A percentile compares a stretch with the other conserved stretches of the same genome.
Evolutionary conservation across 1,284 basidiomycete genomes (phyloP).

Genomic region (Ustilago hordei): DNA sequence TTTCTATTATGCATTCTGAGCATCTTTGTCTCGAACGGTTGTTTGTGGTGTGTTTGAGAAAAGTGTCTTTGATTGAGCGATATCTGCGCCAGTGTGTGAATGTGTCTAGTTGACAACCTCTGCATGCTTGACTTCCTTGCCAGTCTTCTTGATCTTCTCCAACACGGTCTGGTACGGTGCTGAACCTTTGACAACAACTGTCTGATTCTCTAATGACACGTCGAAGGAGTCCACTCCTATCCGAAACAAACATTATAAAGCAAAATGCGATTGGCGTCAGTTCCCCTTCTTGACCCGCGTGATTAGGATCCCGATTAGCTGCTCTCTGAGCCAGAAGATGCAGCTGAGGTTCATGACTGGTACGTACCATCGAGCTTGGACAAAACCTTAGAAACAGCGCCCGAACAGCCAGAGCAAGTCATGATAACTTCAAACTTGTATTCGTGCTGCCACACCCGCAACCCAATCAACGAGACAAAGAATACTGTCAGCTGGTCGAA

Average conservation of each 20-base stretch:
- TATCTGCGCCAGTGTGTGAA: not conserved
- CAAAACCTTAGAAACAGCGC: slow-evolving; percentile 80
- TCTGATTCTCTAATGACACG: slow-evolving; percentile 78
- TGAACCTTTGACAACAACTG: slow-evolving; percentile 78
- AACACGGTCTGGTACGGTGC: slow-evolving; percentile 78
- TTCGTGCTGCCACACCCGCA: slow-evolving; percentile 53
- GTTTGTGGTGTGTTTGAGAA: not conserved
- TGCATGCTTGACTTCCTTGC: slow-evolving; percentile 76
- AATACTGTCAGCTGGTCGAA: not conserved
- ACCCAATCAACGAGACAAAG: not conserved
- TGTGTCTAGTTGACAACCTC: slow-evolving; percentile 40
- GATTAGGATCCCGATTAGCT: too few species aligned
- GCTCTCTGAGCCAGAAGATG: too few species aligned
- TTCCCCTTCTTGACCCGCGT: too few species aligned
- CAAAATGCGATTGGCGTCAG: not conserved
- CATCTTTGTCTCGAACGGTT: not conserved
- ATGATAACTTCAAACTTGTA: slow-evolving; percentile 81
- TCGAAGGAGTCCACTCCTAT: slow-evolving; percentile 65
- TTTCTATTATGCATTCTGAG: too few species aligned
- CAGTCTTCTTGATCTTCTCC: slow-evolving; percentile 85
- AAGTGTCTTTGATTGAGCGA: not conserved
- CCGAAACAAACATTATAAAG: not conserved
- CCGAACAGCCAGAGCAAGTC: slow-evolving; percentile 84
- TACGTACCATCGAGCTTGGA: slow-evolving; percentile 77
- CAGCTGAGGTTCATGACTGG: not conserved